phyloP scores from a whole-genome alignment of 345 rosid genomes.

The Sonneratia caseolaris region DNA sequence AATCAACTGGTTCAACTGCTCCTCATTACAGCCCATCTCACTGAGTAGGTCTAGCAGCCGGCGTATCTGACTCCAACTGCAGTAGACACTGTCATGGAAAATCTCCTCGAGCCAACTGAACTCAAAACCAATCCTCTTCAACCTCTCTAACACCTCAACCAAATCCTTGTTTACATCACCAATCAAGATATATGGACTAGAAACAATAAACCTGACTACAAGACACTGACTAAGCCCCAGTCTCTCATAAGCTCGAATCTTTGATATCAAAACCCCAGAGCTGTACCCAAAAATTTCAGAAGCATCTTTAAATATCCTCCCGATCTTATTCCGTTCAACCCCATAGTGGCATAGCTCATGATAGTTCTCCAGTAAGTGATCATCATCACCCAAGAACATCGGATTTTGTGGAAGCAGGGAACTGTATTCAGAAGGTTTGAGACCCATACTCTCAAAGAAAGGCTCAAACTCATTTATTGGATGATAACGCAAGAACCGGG shows the following conservation, averaged over 20 bases:
- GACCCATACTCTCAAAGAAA: slow-evolving; percentile 73
- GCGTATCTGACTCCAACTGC: slow-evolving; percentile 49
- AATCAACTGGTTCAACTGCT: slow-evolving; percentile 42
- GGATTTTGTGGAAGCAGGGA: slow-evolving; percentile 35
- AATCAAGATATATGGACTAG: slow-evolving; percentile 43
- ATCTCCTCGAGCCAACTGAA: slow-evolving; percentile 39
- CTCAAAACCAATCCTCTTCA: slow-evolving; percentile 38
- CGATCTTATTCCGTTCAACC: slow-evolving; percentile 46
- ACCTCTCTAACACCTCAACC: slow-evolving; percentile 31
- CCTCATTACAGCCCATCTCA: slow-evolving; percentile 18
- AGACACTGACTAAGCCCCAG: slow-evolving; percentile 42
- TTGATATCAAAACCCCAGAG: slow-evolving; percentile 36
- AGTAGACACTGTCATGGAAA: slow-evolving; percentile 26
- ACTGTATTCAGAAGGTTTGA: slow-evolving; percentile 35
- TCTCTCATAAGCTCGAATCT: slow-evolving; percentile 46
- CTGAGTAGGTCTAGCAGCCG: slow-evolving; percentile 34
- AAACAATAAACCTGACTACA: slow-evolving; percentile 33
- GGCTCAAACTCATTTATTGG: slow-evolving; percentile 90
- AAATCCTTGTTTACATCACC: slow-evolving; percentile 42
- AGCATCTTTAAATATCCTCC: slow-evolving; percentile 48
- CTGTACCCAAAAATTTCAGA: slow-evolving; percentile 40
- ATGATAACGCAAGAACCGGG: slow-evolving; percentile 50
- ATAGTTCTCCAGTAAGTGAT: slow-evolving; percentile 47
- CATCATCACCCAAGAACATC: slow-evolving; percentile 60
- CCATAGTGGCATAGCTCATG: slow-evolving; percentile 56